These are phyloP conservation scores for Xanthoceras sorbifolium DNA, from an alignment of 345 rosid species.

Conservation along the genomic window DNA sequence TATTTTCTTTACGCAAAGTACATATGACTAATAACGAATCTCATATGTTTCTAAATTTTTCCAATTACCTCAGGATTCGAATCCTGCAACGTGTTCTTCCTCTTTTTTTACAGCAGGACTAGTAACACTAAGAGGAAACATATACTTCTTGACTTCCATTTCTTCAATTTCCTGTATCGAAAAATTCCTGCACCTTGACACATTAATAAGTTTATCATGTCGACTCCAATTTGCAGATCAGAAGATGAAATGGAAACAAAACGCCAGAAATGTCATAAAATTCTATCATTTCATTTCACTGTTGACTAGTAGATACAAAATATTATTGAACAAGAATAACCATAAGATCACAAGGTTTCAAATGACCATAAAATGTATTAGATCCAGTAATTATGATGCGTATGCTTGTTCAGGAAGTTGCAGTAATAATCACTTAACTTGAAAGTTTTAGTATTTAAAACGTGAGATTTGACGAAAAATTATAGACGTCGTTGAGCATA, in stretches of 20 bases:
- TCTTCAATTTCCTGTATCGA: slow-evolving; percentile 87
- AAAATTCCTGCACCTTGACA: slow-evolving; percentile 62
- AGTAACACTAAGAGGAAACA: slow-evolving; percentile 93
- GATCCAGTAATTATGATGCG: no score
- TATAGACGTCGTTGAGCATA: no score
- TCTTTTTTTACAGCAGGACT: slow-evolving; percentile 78
- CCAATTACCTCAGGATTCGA: slow-evolving; percentile 83
- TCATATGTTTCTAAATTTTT: no score
- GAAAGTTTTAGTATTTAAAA: no score
- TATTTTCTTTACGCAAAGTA: background rate
- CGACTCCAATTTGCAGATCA: background rate
- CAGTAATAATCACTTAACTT: no score
- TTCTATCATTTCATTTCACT: slow-evolving; percentile 95
- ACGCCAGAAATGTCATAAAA: slow-evolving; percentile 91
- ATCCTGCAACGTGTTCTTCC: slow-evolving; percentile 90
- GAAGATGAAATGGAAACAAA: background rate
- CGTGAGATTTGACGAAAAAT: slow-evolving; percentile 46
- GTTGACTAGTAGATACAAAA: slow-evolving; percentile 65
- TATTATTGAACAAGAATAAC: background rate
- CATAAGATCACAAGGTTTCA: background rate
- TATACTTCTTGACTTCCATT: slow-evolving; percentile 85
- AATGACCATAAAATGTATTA: no score
- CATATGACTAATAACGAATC: slow-evolving; percentile 4
- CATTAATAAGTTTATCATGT: background rate
- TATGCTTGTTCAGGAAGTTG: no score